phyloP scores from a whole-genome alignment of 306 rosid genomes.

The Vigna angularis region DNA sequence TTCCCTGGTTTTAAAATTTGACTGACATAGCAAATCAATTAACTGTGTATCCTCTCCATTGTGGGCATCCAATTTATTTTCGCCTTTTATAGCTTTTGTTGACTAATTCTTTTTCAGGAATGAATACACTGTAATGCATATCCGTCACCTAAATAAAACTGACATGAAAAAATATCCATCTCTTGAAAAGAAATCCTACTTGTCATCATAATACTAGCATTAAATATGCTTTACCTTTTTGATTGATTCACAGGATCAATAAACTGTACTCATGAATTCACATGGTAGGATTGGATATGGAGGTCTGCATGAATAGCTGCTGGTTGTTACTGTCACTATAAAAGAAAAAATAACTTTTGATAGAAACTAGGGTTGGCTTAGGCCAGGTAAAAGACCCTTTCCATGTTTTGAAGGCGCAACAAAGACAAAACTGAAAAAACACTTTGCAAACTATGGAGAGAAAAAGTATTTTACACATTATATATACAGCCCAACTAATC shows the following conservation, averaged over 20 bases:
- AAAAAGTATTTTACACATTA: neutral
- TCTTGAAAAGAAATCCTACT: neutral
- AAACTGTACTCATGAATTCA: neutral
- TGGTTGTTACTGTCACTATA: neutral
- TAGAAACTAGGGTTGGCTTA: neutral
- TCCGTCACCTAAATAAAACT: neutral
- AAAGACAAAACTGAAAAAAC: neutral
- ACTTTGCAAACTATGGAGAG: conserved; percentile 1
- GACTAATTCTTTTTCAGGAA: neutral
- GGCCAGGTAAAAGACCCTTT: neutral
- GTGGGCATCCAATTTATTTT: no score
- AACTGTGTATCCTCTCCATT: no score
- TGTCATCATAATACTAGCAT: neutral
- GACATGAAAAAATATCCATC: no score
- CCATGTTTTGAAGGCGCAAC: neutral
- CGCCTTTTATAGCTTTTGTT: neutral
- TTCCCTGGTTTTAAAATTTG: neutral
- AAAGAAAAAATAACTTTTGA: neutral
- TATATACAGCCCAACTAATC: neutral
- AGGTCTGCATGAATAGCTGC: neutral
- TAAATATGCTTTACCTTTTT: neutral
- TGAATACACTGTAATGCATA: neutral
- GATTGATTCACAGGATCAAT: neutral
- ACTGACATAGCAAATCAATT: neutral
- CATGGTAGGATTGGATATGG: neutral